Evolutionary conservation across 208 protist species (phyloP), one percentile per base, ranked within the genome.

Genomic region (Entamoeba moshkovskii): DNA sequence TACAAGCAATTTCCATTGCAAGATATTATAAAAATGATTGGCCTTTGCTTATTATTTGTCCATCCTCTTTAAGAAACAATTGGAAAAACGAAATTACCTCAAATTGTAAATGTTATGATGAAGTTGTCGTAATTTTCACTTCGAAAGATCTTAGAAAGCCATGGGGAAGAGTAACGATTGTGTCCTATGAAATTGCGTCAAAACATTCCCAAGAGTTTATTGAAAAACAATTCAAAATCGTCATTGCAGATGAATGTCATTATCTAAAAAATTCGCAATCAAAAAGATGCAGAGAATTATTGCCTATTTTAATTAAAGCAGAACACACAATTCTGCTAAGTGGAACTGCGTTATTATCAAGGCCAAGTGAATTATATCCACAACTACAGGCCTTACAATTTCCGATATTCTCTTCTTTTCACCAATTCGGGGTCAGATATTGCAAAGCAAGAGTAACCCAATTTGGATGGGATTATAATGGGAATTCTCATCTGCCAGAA

Each of bases 231-330:
- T 95, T 95, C n/a, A 25, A 95, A 42, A n/a, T 94, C 18, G 47
- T 94, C 2, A 95, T 95, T 45, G 94, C 93, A 42, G 95, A 96
- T 73, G 95, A 96, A 59, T n/a, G 52, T 44, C 95, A 96, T 94
- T 94, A 94, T 46, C 44, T 96, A 52, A 96, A 96, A 93, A 96
- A 94, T 85, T 22, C 45, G 13, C 94, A 96, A 42, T 46, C 95
- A 42, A 85, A 95, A 38, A 92, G 95, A 38, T 91, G 94, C 25
- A 94, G 93, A 45, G 92, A 49, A 4, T 46, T 95, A n/a, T 46
- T 96, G 16, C 95, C 95, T 1, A 8, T 96, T 52, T 93, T 96
- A 25, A 16, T 48, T 11, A 45, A 33, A 2, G 94, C 94, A 29
- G 45, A 94, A 46, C 95, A 94, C 8, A 94, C 92, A 1, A 33